Evolutionary conservation across 164 flowering plant genomes (phyloP), one percentile per base, ranked within the genome.

Genomic region (Cinnamomum micranthum): DNA sequence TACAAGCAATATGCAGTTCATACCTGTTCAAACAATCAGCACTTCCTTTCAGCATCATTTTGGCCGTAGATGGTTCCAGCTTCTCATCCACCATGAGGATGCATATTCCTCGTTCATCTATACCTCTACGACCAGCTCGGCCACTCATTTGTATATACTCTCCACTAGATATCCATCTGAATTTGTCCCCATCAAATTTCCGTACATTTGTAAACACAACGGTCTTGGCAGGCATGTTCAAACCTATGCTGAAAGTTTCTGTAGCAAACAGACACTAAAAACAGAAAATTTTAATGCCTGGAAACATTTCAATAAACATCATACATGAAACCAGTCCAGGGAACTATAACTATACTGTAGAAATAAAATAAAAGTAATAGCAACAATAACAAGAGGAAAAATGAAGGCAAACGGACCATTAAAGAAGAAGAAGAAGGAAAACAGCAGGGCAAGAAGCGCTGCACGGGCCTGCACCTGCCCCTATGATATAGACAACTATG

Each of bases 141-240:
- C 99, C 99, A 87, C 99, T 96, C 99, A 96, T 96, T 72, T 96
- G 99, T 78, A 96, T 94, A 79, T 94, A 96, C 78, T 96, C 99
- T 76, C 99, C 99, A 86, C 99, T 90, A 35, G 99, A 84, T 79
- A 96, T 41, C 99, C 99, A 96, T 86, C 99, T 92, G 77, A 96
- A 96, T 75, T 92, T 96, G 82, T 94, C 93, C 50, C 99, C 99
- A 86, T 96, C 99, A 88, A 92, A 96, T 76, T 96, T 96, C 50
- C 99, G 93, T 25, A 92, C 98, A 85, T 94, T 94, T 77, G 97
- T 88, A 75, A 96, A 96, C 70, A 96, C 99, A 73, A 96, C 98
- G 71, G 99, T 96, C 80, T 91, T 96, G 50, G 99, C 99, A 78
- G 99, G 99, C 99, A 96, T 96, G 87, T 96, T 96, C 83, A 96